Evolutionary conservation across 495 filamentous ascomycete species (phyloP).

Genomic region (Penicillium ucsense): DNA sequence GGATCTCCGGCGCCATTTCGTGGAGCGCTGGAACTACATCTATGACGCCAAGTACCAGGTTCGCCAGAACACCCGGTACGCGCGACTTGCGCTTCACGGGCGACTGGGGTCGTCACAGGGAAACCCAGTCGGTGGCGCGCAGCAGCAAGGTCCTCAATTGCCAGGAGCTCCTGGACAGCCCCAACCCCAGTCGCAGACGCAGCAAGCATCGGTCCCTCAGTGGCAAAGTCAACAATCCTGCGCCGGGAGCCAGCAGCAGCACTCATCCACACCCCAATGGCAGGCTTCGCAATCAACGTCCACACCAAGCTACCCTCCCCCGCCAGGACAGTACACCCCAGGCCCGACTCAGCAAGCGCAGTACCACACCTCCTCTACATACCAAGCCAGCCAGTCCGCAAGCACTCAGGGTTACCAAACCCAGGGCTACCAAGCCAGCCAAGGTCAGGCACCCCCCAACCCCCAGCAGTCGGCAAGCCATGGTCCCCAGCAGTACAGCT

Average conservation of each 20-base stretch:
- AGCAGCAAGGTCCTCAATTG: conserved; percentile 12
- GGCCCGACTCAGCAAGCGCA: conserved; percentile 7
- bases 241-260: conserved; percentile 4
- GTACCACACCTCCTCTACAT: background rate
- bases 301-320: background rate
- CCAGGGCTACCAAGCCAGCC: background rate
- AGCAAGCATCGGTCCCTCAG: conserved; percentile 1
- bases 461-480: conserved; percentile 3
- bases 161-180: conserved; percentile 1
- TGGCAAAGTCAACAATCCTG: background rate
- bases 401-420: conserved; percentile 1
- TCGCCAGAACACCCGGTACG: conserved; percentile 54
- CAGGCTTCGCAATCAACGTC: conserved; percentile 3
- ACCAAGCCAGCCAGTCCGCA: conserved; percentile 1
- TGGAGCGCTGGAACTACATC: conserved; percentile 90
- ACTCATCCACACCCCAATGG: conserved; percentile 1
- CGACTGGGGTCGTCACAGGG: conserved; percentile 14
- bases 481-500: conserved; percentile 17
- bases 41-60: conserved; percentile 71
- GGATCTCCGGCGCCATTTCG: conserved; percentile 71
- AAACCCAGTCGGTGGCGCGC: conserved; percentile 9
- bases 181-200: background rate
- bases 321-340: conserved; percentile 1
- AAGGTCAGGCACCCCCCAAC: background rate
- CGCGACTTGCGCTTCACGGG: conserved; percentile 37